These are phyloP conservation scores for Neofusicoccum laricinum DNA, from an alignment of 2,329 filamentous ascomycete species.

Conservation along the genomic window DNA sequence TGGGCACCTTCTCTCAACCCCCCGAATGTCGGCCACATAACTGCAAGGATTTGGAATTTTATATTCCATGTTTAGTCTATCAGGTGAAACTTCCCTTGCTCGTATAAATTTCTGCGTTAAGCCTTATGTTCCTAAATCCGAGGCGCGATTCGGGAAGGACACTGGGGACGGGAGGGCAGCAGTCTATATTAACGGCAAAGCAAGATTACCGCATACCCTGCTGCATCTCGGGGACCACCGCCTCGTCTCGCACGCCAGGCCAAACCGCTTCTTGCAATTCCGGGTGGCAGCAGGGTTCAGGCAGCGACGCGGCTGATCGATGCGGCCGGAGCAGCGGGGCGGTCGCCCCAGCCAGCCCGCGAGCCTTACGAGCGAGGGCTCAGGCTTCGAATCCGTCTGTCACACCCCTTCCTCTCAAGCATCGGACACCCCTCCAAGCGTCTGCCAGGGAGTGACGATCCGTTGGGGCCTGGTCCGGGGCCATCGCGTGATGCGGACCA, in stretches of 20 bases:
- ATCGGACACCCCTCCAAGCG: not conserved
- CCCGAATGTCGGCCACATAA: not conserved
- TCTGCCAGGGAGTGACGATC: not conserved
- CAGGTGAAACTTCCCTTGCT: not conserved
- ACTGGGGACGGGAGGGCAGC: not conserved
- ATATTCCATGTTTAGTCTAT: not conserved
- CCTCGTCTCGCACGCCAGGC: not conserved
- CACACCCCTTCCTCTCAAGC: not conserved
- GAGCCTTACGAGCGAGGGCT: conserved; percentile 2
- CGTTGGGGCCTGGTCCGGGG: not conserved
- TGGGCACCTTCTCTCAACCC: not conserved
- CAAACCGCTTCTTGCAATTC: not conserved
- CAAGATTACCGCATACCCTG: conserved; percentile 5
- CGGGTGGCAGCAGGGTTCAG: not conserved
- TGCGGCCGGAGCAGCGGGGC: not conserved
- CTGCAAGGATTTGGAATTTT: not conserved
- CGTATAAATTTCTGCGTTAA: not conserved
- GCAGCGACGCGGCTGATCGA: not conserved
- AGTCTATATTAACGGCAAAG: conserved; percentile 3
- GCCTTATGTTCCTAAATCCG: not conserved
- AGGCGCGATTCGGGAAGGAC: not conserved
- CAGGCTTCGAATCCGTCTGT: not conserved
- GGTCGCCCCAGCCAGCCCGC: not conserved
- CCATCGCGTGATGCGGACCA: not conserved
- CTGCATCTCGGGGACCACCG: conserved; percentile 10